Percentiles rank a stretch among this genome's conserved stretches.
Conservation (phyloP, 495 filamentous ascomycete species). For the Thermochaetoides thermophila region DNA sequence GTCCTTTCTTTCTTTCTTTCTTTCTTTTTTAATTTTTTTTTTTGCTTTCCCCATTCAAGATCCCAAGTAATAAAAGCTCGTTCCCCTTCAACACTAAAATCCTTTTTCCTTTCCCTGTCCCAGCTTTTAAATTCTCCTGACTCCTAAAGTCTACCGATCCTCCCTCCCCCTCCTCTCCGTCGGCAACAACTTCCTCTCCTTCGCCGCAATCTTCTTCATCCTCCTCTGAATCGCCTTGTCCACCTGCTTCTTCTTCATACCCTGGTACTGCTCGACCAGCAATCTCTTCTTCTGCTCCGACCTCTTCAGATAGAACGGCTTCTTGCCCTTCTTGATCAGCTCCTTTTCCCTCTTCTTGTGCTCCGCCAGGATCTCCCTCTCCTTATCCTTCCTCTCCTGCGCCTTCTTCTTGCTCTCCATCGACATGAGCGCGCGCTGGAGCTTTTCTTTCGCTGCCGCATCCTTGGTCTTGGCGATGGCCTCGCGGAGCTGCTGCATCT, state of each 20-base stretch:
- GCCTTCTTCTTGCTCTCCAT: constrained; percentile 57
- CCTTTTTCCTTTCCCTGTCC: background rate
- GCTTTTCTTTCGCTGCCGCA: constrained; percentile 40
- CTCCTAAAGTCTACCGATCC: too few relatives aligned
- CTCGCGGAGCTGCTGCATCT: constrained; percentile 57
- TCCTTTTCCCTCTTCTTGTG: constrained; percentile 76
- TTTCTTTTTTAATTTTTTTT: too few relatives aligned
- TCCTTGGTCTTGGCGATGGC: constrained; percentile 54
- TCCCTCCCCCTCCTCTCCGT: constrained; percentile 39
- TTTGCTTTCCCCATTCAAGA: too few relatives aligned
- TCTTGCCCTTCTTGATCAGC: constrained; percentile 71
- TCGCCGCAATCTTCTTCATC: constrained; percentile 67
- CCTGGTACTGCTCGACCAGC: constrained; percentile 60
- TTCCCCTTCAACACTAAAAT: too few relatives aligned
- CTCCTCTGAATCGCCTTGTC: constrained; percentile 66
- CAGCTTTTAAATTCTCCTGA: too few relatives aligned
- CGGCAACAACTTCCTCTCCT: constrained; percentile 72
- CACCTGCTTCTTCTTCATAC: constrained; percentile 67
- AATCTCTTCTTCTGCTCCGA: constrained; percentile 76
- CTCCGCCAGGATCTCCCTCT: constrained; percentile 47
- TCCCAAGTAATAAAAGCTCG: too few relatives aligned
- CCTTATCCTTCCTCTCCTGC: constrained; percentile 48
- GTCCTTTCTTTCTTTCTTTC: too few relatives aligned
- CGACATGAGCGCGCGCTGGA: constrained; percentile 51
- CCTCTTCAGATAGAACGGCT: constrained; percentile 84